Evolutionary conservation across 2,329 filamentous ascomycete genomes (phyloP).

Genomic region (Cordyceps cicadae): DNA sequence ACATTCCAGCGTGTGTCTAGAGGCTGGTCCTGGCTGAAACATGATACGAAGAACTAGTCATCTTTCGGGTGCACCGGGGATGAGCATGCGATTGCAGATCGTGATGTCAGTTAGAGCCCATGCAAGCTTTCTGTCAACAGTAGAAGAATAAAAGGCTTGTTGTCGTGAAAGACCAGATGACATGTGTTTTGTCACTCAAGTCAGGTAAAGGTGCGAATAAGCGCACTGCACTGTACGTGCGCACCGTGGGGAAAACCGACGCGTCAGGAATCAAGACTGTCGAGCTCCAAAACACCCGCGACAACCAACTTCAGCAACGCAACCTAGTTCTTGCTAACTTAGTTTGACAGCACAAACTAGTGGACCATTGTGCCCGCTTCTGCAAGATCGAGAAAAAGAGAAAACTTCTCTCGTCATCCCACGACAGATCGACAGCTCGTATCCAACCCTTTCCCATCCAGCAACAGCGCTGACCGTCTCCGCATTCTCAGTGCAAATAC

Average conservation of each 20-base stretch:
- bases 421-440: not conserved
- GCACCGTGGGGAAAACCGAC: not conserved
- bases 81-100: not conserved
- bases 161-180: not conserved
- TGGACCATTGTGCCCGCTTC: not conserved
- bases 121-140: too few relatives aligned
- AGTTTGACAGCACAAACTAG: not conserved
- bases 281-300: not conserved
- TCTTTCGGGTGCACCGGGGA: slow-evolving; percentile 5
- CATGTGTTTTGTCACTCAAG: not conserved
- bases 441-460: not conserved
- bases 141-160: not conserved
- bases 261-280: not conserved
- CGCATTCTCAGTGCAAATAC: slow-evolving; percentile 9
- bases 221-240: not conserved
- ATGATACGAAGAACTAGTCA: not conserved
- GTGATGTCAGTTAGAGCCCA: too few relatives aligned
- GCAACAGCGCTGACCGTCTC: not conserved
- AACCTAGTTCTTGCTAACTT: not conserved
- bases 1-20: slow-evolving; percentile 15
- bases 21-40: slow-evolving; percentile 1
- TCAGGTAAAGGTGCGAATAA: slow-evolving; percentile 3
- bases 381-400: not conserved
- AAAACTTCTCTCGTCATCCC: not conserved
- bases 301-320: not conserved